Percentiles rank a stretch among this genome's conserved stretches.
Conservation (phyloP, 345 rosid genomes). For the Laguncularia racemosa region DNA sequence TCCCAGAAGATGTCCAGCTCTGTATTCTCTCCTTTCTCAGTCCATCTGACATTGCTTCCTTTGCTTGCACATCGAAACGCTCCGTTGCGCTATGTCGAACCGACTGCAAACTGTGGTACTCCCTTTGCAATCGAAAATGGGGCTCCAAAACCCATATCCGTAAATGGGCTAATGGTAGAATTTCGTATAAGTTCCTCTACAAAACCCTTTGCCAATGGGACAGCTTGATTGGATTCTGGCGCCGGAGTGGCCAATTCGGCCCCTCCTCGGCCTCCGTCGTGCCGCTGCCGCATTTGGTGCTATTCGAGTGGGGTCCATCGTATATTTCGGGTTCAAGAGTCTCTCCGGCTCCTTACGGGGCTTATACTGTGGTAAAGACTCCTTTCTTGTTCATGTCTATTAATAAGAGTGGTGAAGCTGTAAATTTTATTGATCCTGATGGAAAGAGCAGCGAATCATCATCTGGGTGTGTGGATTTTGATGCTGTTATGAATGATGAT, state of each 20-base stretch:
- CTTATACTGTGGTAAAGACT: conserved; percentile 35
- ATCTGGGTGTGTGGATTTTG: conserved; percentile 15
- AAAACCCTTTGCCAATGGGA: conserved; percentile 52
- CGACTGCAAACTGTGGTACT: conserved; percentile 66
- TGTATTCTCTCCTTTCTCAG: conserved; percentile 67
- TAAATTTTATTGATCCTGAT: conserved; percentile 44
- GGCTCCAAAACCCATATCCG: conserved; percentile 63
- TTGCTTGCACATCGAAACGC: conserved; percentile 77
- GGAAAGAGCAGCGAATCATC: conserved; percentile 22
- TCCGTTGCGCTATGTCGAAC: conserved; percentile 45
- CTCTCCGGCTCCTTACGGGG: conserved; percentile 35
- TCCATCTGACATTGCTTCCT: conserved; percentile 54
- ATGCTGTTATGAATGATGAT: conserved; percentile 17
- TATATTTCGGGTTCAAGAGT: conserved; percentile 62
- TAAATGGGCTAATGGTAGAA: conserved; percentile 63
- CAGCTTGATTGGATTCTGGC: conserved; percentile 87
- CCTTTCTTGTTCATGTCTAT: conserved; percentile 62
- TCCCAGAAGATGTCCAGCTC: conserved; percentile 83
- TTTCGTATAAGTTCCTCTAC: conserved; percentile 59
- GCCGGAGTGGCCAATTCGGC: conserved; percentile 51
- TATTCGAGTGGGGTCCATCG: conserved; percentile 85
- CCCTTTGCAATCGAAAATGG: conserved; percentile 72
- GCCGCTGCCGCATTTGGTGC: conserved; percentile 46
- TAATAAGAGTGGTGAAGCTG: conserved; percentile 44
- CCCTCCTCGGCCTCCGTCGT: conserved; percentile 11